Conservation (phyloP, 192 early-diverging fungal genomes). For the Spizellomyces sp. region DNA sequence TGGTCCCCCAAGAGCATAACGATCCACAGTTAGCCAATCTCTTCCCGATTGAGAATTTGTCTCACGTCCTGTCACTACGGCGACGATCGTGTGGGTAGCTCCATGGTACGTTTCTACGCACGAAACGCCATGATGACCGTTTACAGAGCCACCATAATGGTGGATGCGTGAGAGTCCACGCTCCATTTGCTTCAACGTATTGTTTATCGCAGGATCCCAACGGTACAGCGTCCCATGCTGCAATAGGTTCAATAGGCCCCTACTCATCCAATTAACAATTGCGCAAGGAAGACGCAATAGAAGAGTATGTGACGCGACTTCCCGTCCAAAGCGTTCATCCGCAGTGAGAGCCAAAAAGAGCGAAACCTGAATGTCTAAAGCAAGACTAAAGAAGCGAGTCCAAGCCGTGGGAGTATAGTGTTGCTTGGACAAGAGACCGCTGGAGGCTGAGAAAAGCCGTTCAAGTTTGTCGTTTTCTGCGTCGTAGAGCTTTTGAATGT, state of each 20-base stretch:
- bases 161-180: conserved; percentile 9
- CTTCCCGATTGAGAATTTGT: not conserved
- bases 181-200: conserved; percentile 10
- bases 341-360: conserved; percentile 41
- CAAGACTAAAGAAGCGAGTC: not conserved
- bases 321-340: conserved; percentile 43
- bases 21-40: conserved; percentile 4
- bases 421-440: too few relatives aligned
- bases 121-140: not conserved
- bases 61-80: not conserved
- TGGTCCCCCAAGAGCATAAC: conserved; percentile 13
- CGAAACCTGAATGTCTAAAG: conserved; percentile 28
- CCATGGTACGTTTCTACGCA: conserved; percentile 23
- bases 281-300: conserved; percentile 12
- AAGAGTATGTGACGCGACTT: conserved; percentile 25
- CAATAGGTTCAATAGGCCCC: conserved; percentile 6
- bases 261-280: conserved; percentile 7
- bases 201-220: conserved; percentile 14
- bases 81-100: conserved; percentile 15
- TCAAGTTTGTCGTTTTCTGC: not conserved
- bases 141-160: conserved; percentile 3
- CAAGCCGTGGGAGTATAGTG: too few relatives aligned
- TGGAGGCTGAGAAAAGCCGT: too few relatives aligned
- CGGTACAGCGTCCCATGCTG: conserved; percentile 13
- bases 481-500: conserved; percentile 6